These are phyloP conservation scores for Quercus cerris DNA, from an alignment of 306 rosid genomes.

Conservation along the genomic window DNA sequence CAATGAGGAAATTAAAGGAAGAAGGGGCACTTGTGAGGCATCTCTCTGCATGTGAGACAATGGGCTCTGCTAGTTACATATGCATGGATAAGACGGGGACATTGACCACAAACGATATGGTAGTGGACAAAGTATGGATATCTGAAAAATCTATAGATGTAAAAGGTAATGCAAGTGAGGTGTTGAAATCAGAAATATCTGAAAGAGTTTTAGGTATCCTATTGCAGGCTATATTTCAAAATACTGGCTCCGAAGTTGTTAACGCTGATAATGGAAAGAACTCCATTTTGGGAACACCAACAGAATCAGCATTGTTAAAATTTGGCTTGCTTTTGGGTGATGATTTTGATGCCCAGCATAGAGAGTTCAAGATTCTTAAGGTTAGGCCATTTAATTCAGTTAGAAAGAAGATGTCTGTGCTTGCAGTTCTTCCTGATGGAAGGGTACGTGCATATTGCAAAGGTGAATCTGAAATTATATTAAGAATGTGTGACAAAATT, in stretches of 20 bases:
- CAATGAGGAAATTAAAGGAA: slow-evolving; percentile 84
- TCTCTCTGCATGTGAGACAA: slow-evolving; percentile 96
- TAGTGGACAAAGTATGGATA: slow-evolving; percentile 66
- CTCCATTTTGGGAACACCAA: slow-evolving; percentile 76
- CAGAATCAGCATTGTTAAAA: slow-evolving; percentile 84
- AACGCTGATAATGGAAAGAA: slow-evolving; percentile 58
- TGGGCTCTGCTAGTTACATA: slow-evolving; percentile 94
- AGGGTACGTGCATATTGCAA: slow-evolving; percentile 73
- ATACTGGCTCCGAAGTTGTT: slow-evolving; percentile 72
- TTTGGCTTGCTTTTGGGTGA: slow-evolving; percentile 77
- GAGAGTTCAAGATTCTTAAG: slow-evolving; percentile 52
- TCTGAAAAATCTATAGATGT: slow-evolving; percentile 46
- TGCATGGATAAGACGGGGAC: slow-evolving; percentile 98
- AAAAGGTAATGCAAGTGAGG: slow-evolving; percentile 43
- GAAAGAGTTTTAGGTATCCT: slow-evolving; percentile 49
- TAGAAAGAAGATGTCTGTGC: slow-evolving; percentile 88
- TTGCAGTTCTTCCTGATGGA: slow-evolving; percentile 66
- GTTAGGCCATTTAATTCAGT: slow-evolving; percentile 88
- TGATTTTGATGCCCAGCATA: slow-evolving; percentile 49
- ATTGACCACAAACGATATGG: slow-evolving; percentile 87
- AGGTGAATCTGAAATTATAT: slow-evolving; percentile 92
- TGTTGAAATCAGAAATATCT: slow-evolving; percentile 48
- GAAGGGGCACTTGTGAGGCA: slow-evolving; percentile 90
- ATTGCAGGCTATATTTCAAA: slow-evolving; percentile 75
- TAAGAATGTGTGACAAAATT: slow-evolving; percentile 65